Evolutionary conservation across 129 eudicot genomes (phyloP).

Genomic region (Solidago caesia): DNA sequence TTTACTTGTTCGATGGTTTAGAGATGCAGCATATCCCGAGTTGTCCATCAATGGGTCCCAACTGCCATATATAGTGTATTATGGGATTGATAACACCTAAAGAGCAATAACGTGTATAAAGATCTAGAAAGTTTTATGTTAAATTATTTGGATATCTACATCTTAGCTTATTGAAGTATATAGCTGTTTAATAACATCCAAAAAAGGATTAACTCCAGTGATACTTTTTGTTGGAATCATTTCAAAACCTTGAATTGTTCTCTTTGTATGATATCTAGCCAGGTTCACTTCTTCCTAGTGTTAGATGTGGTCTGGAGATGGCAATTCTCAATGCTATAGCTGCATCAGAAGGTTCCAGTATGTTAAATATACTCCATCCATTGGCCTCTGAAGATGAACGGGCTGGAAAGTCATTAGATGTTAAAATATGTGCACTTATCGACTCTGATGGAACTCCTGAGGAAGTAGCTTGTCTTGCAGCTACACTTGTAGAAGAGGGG

Average conservation of each 20-base stretch:
- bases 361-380: slow-evolving; percentile 55
- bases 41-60: too few species aligned
- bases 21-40: too few species aligned
- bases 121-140: too few species aligned
- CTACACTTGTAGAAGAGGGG: slow-evolving; percentile 71
- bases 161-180: too few species aligned
- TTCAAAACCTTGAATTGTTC: slow-evolving; percentile 11
- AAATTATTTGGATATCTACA: too few species aligned
- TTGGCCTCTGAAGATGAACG: slow-evolving; percentile 32
- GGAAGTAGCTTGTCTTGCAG: slow-evolving; percentile 69
- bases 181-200: background rate
- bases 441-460: slow-evolving; percentile 76
- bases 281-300: slow-evolving; percentile 80
- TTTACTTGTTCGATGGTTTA: too few species aligned
- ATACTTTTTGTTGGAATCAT: background rate
- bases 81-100: too few species aligned
- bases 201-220: background rate
- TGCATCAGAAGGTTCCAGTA: slow-evolving; percentile 51
- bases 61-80: too few species aligned
- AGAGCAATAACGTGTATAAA: too few species aligned
- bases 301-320: slow-evolving; percentile 94
- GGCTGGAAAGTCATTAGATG: slow-evolving; percentile 35
- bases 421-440: slow-evolving; percentile 78
- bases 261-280: slow-evolving; percentile 52
- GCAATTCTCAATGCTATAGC: slow-evolving; percentile 81